Evolutionary conservation across 2,329 filamentous ascomycete species (phyloP), one percentile per base, ranked within the genome.

Genomic region (Fusarium austroafricanum): DNA sequence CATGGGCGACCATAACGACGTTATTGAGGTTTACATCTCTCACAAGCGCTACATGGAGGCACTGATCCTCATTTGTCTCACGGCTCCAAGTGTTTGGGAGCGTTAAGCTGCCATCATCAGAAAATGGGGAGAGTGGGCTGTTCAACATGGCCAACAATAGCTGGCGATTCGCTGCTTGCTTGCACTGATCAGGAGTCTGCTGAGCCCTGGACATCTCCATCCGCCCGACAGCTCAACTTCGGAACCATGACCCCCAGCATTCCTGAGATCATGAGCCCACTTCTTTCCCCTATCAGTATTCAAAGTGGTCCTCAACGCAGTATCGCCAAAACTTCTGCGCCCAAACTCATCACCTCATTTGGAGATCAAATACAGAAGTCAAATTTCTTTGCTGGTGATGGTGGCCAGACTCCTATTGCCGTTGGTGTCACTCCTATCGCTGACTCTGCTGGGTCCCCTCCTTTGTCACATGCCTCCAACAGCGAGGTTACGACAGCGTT

Each of bases 21-120:
- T 96, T 1, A 94, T 99, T 61, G 96, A 99, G 78, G 91, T 97
- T 29, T 99, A 99, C 73, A 89, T 97, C 31, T 97, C 94, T 12
- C 93, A 96, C 68, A 93, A 91, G 77, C 90, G 90, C 73, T 97
- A 91, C 77, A 92, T 99, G 90, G 96, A 99, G 80, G 95, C 96
- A 3, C 85, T 98, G 31, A 87, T 99, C 15, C 85, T 99, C 68
- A 92, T 93, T 1, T 96, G 93, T 73, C 83, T 97, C 14, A 87
- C 91, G 26, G 93, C 91, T 73, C 94, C 95, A 1, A 82, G 86
- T 1, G 94, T 97, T 62, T 99, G 96, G 96, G 92, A 96, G 73
- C 88, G 95, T 33, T 94, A 97, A 77, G 90, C 92, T 14, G 91
- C 92, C 72, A 88, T 99, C 46, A 89, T 97, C 66, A 89, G 93